These are phyloP conservation scores for Colletotrichum noveboracense DNA, from an alignment of 2,329 filamentous ascomycete species.

Conservation along the genomic window DNA sequence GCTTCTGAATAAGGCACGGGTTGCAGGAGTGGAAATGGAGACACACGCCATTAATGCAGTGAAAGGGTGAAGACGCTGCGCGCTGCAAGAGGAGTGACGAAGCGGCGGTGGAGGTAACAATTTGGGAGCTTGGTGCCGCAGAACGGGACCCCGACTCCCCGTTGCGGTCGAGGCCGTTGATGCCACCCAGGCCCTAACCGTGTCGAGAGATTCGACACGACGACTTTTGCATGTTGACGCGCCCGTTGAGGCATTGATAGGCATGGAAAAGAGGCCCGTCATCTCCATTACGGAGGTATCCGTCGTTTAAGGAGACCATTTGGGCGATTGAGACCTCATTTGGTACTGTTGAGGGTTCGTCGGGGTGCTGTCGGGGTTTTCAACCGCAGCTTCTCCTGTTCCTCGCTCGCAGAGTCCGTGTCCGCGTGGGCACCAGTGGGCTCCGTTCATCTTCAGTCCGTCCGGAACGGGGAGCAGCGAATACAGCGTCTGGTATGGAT, in stretches of 20 bases:
- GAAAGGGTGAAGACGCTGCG: background rate
- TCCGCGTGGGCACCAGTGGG: background rate
- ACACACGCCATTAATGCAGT: conserved; percentile 12
- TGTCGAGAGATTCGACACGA: background rate
- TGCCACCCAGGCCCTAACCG: background rate
- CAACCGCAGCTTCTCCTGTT: background rate
- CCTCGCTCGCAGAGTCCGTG: background rate
- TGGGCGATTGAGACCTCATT: background rate
- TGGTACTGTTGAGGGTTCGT: background rate
- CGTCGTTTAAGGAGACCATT: background rate
- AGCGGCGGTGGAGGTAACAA: background rate
- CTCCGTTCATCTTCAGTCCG: background rate
- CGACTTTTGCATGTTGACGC: background rate
- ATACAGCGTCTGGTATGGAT: background rate
- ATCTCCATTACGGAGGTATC: background rate
- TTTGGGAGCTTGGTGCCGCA: background rate
- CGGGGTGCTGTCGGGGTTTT: background rate
- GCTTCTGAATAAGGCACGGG: background rate
- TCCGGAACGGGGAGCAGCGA: background rate
- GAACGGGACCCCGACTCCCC: background rate
- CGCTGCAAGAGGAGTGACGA: background rate
- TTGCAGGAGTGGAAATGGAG: background rate
- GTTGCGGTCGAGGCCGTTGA: background rate
- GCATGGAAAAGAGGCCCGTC: background rate
- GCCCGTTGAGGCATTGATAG: background rate